These are phyloP conservation scores for Collybia nuda DNA, from an alignment of 768 basidiomycete genomes.

Conservation along the genomic window DNA sequence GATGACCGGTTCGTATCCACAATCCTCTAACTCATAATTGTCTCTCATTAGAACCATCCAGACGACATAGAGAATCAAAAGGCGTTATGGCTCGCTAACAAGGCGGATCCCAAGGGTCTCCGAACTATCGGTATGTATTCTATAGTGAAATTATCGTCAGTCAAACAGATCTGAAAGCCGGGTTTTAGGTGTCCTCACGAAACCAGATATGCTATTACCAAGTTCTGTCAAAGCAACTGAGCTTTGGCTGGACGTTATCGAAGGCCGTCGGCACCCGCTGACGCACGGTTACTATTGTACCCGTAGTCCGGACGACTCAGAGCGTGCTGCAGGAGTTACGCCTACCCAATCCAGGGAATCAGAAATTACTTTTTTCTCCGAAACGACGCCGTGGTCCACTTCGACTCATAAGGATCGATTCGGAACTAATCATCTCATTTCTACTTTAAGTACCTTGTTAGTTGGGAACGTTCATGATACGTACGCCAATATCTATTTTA, in stretches of 20 bases:
- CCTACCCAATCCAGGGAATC: slow-evolving; percentile 27
- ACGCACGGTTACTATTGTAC: slow-evolving; percentile 43
- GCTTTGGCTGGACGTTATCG: slow-evolving; percentile 42
- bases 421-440: slow-evolving; percentile 33
- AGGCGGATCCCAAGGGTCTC: slow-evolving; percentile 43
- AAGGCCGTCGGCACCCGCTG: slow-evolving; percentile 37
- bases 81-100: slow-evolving; percentile 45
- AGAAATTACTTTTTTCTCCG: slow-evolving; percentile 34
- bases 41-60: slow-evolving; percentile 15
- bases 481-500: too few species aligned
- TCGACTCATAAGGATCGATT: slow-evolving; percentile 25
- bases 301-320: slow-evolving; percentile 37
- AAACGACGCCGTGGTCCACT: slow-evolving; percentile 33
- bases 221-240: slow-evolving; percentile 32
- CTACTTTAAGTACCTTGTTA: slow-evolving; percentile 32
- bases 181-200: slow-evolving; percentile 50
- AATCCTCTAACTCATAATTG: neutral
- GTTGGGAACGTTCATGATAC: slow-evolving; percentile 31
- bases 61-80: slow-evolving; percentile 63
- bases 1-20: slow-evolving; percentile 43
- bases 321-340: slow-evolving; percentile 28
- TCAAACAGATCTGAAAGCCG: neutral
- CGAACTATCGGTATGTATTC: slow-evolving; percentile 48
- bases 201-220: slow-evolving; percentile 46
- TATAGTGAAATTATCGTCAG: neutral